Evolutionary conservation across 495 filamentous ascomycete species (phyloP).

Genomic region (Apiosordaria backusii): DNA sequence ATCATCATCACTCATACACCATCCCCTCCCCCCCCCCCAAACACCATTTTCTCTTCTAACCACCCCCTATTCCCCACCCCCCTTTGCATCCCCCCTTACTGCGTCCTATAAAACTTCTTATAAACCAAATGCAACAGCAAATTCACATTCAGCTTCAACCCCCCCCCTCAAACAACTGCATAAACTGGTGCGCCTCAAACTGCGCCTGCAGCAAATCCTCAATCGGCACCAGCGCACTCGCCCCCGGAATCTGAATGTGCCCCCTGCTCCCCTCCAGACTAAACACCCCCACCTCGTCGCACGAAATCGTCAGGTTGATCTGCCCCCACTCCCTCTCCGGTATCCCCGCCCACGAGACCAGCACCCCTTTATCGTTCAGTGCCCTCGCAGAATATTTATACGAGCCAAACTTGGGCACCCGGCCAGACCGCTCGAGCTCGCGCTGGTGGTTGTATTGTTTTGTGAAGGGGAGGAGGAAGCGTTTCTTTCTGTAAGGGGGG

Average conservation of each 20-base stretch:
- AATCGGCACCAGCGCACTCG: constrained; percentile 81
- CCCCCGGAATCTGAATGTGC: constrained; percentile 93
- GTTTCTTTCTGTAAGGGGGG: constrained; percentile 60
- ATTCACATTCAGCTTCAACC: constrained; percentile 88
- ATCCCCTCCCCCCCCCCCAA: neutral
- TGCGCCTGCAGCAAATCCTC: constrained; percentile 95
- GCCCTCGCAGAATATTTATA: constrained; percentile 93
- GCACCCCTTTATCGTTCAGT: constrained; percentile 86
- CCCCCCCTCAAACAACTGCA: constrained; percentile 84
- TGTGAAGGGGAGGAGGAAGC: constrained; percentile 93
- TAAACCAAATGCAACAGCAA: constrained; percentile 91
- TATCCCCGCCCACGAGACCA: constrained; percentile 84
- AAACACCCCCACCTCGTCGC: constrained; percentile 93
- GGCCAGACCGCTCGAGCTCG: constrained; percentile 84
- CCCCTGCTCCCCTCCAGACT: constrained; percentile 86
- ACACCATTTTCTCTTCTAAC: neutral
- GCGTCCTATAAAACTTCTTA: constrained; percentile 92
- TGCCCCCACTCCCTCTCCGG: constrained; percentile 83
- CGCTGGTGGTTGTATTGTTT: constrained; percentile 98
- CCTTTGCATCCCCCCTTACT: constrained; percentile 41
- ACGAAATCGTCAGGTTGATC: constrained; percentile 88
- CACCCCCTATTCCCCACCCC: neutral
- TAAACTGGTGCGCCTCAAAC: constrained; percentile 92
- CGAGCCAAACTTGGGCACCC: constrained; percentile 92
- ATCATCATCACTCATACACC: neutral